A percentile compares a stretch with the other conserved stretches of the same genome.
phyloP scores from a whole-genome alignment of 352 stramenopile genomes.

The Thraustochytrium sp. region DNA sequence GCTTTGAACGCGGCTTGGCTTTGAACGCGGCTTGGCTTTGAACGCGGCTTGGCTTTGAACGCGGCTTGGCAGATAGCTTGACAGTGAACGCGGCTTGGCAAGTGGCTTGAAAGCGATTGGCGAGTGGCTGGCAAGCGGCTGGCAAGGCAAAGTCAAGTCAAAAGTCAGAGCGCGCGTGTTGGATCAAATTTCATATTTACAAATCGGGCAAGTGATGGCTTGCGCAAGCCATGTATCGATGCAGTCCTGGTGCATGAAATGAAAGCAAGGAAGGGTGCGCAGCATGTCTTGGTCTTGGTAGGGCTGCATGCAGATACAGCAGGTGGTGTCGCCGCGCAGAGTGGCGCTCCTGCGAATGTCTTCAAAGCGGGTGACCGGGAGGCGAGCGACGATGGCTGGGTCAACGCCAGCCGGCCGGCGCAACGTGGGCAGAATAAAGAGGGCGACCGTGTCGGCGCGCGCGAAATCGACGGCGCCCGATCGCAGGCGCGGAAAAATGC shows the following conservation, averaged over 20 bases:
- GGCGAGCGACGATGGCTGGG: not conserved
- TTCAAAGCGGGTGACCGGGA: not conserved
- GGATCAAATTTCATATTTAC: conserved; percentile 46
- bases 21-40: too few species aligned
- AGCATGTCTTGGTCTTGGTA: conserved; percentile 81
- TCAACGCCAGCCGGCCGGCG: not conserved
- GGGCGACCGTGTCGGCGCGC: not conserved
- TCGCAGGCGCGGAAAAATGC: not conserved
- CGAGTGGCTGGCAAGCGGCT: too few species aligned
- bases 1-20: too few species aligned
- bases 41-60: too few species aligned
- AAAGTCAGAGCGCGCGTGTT: too few species aligned
- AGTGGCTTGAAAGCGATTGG: too few species aligned
- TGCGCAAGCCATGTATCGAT: conserved; percentile 83
- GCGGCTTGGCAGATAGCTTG: too few species aligned
- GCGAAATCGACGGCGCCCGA: not conserved
- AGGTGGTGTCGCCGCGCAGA: conserved; percentile 56
- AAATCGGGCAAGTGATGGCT: conserved; percentile 77
- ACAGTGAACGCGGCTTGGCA: too few species aligned
- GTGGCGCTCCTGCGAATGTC: not conserved
- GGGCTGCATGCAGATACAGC: conserved; percentile 81
- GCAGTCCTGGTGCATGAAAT: conserved; percentile 85
- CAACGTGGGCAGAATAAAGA: conserved; percentile 7
- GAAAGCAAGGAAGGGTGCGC: conserved; percentile 84
- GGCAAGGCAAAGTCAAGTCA: too few species aligned